These are phyloP conservation scores for Penicillium goetzii DNA, from an alignment of 495 filamentous ascomycete species.

Conservation along the genomic window DNA sequence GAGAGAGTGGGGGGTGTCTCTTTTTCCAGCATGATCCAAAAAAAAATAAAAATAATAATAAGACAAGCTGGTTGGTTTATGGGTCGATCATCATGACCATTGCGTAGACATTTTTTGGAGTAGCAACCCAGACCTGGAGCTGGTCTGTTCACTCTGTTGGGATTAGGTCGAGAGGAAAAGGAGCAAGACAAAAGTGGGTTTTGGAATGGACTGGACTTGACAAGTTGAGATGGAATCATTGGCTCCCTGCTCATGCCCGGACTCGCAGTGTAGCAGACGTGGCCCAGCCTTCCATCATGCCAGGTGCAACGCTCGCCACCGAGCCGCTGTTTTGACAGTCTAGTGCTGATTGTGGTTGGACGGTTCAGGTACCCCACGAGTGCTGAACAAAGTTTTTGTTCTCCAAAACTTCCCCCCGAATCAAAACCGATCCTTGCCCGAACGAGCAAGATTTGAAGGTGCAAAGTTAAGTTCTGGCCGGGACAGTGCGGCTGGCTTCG, in stretches of 20 bases:
- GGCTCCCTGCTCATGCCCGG: conserved; percentile 2
- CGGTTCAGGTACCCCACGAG: conserved; percentile 19
- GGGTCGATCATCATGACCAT: conserved; percentile 26
- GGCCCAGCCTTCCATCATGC: conserved; percentile 11
- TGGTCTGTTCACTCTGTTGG: conserved; percentile 18
- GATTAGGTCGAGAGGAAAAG: conserved; percentile 22
- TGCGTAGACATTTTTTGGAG: conserved; percentile 22
- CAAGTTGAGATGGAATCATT: conserved; percentile 10
- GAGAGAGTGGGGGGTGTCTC: conserved; percentile 12
- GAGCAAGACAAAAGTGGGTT: conserved; percentile 13
- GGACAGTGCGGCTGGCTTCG: conserved; percentile 16
- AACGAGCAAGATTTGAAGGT: conserved; percentile 11
- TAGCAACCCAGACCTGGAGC: conserved; percentile 17
- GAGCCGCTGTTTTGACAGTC: conserved; percentile 21
- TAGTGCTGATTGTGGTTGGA: conserved; percentile 26
- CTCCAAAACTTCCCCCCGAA: conserved; percentile 16
- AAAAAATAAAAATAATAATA: background rate
- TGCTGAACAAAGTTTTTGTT: conserved; percentile 20
- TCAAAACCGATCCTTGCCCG: conserved; percentile 25
- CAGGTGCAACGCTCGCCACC: conserved; percentile 28
- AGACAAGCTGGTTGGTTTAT: background rate
- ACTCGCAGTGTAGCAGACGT: conserved; percentile 1
- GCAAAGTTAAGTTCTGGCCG: conserved; percentile 13
- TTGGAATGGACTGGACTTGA: conserved; percentile 13
- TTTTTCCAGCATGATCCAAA: background rate